Percentiles rank a stretch among this genome's conserved stretches.
phyloP scores from a whole-genome alignment of 164 flowering plant species.

The Vitis riparia region DNA sequence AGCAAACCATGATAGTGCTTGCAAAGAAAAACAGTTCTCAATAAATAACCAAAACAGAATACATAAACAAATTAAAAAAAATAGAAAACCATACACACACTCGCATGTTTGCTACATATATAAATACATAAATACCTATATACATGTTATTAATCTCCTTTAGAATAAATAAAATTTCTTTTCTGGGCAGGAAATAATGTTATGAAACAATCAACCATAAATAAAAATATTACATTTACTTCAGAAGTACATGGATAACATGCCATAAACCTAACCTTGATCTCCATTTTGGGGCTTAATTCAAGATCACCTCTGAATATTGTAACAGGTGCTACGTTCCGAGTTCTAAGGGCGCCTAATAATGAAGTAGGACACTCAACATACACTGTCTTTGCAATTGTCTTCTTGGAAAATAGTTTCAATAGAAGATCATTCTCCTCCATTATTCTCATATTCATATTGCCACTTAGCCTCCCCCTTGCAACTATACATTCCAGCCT shows the following conservation, averaged over 20 bases:
- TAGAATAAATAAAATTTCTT: neutral
- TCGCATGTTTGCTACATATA: neutral
- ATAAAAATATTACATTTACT: neutral
- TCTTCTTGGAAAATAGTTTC: slow-evolving; percentile 53
- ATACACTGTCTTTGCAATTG: slow-evolving; percentile 53
- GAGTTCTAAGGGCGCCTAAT: slow-evolving; percentile 79
- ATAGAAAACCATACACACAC: neutral
- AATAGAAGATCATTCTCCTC: slow-evolving; percentile 76
- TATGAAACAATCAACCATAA: neutral
- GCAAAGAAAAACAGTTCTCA: no score
- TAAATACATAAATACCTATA: neutral
- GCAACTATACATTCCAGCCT: slow-evolving; percentile 74
- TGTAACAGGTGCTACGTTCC: slow-evolving; percentile 81
- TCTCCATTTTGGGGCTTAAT: slow-evolving; percentile 65
- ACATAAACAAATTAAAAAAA: no score
- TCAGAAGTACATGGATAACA: neutral
- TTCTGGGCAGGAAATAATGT: neutral
- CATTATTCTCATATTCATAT: slow-evolving; percentile 39
- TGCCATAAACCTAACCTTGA: slow-evolving; percentile 59
- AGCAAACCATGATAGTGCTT: no score
- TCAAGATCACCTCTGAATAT: slow-evolving; percentile 88
- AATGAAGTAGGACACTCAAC: slow-evolving; percentile 73
- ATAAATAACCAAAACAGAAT: no score
- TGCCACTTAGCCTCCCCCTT: slow-evolving; percentile 41
- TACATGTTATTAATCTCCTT: neutral